Base-by-base conservation (phyloP, 768 basidiomycete species). In the Kwoniella newhampshirensis region DNA sequence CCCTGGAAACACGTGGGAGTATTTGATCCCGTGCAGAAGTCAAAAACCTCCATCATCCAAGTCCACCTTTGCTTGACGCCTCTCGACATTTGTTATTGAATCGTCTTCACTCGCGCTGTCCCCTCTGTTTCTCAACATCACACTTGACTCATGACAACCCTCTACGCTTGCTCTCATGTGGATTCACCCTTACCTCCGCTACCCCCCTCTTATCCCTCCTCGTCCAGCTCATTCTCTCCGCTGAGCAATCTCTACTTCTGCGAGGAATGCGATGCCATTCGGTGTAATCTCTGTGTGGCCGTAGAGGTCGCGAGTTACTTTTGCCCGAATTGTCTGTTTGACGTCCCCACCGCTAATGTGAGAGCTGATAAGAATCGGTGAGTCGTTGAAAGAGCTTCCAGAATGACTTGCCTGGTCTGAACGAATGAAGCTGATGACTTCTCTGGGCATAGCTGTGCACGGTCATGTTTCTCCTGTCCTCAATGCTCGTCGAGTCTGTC, bases 381-480 rank as follows among this genome's bases (percentile, higher is more conserved):
- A 65, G 78, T 60, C 28, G 30, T n/a, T 42, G 40, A 23, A 42
- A n/a, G 40, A 5, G 13, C 21, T 13, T n/a, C n/a, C n/a, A n/a
- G n/a, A n/a, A n/a, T n/a, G n/a, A n/a, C n/a, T n/a, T n/a, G n/a
- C n/a, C n/a, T n/a, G n/a, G n/a, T n/a, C n/a, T n/a, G n/a, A n/a
- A n/a, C n/a, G n/a, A n/a, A n/a, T n/a, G n/a, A n/a, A n/a, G n/a
- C n/a, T n/a, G n/a, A n/a, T n/a, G n/a, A n/a, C n/a, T n/a, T n/a
- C n/a, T n/a, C n/a, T n/a, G n/a, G n/a, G n/a, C n/a, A n/a, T n/a
- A 97, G 96, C 83, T 99, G 96, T 77, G 92, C 94, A 17, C 83
- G 96, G 53, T 97, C 96, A 70, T 99, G 96, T 80, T 98, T 98
- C 78, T 84, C 88, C 78, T 99, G 96, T 74, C 96, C 96, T 3